Base-by-base conservation (phyloP, 2,329 filamentous ascomycete genomes). In the Apiospora aurea region DNA sequence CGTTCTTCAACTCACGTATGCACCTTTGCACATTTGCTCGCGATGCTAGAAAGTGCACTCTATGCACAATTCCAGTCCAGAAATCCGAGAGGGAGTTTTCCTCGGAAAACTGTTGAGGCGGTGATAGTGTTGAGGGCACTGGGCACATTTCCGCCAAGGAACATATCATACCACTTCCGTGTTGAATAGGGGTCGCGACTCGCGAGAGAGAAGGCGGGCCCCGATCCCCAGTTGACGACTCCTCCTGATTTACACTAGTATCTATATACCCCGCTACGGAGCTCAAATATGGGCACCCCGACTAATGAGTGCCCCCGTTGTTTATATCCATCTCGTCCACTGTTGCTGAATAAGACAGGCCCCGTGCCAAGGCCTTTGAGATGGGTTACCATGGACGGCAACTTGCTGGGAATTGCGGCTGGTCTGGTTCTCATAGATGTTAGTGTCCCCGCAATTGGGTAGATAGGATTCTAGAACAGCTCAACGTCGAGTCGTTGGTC, bases 181-280 rank as follows among this genome's bases (percentile, higher is more conserved):
- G 47, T n/a, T 26, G 49, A 51, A 51, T 51, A 51, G 49, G 49
- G 49, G 49, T 51, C 24, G 49, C 49, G 49, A n/a, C n/a, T 51
- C 24, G 49, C 49, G 49, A n/a, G 11, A n/a, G 11, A 29, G 49
- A 26, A 13, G 49, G 49, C 49, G 49, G 49, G 49, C 24, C 49
- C 49, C 49, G 49, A n/a, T 26, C 49, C 49, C 49, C 49, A 10
- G 11, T 13, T 51, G 49, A 26, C 10, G 8, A 2, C 49, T 51
- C 49, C 49, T 51, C 49, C 49, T 51, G 8, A 49, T 51, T 24
- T 26, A 38, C 34, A 38, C 34, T 38, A 38, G 34, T 38, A 51
- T 24, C 49, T 51, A 51, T 51, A n/a, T 24, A 51, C 49, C 24
- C 49, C 49, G 11, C 49, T 13, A 10, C n/a, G 34, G 4, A 21